A percentile compares a stretch with the other conserved stretches of the same genome.
phyloP scores from a whole-genome alignment of 768 basidiomycete genomes.

The Xanthoconium stramineum region DNA sequence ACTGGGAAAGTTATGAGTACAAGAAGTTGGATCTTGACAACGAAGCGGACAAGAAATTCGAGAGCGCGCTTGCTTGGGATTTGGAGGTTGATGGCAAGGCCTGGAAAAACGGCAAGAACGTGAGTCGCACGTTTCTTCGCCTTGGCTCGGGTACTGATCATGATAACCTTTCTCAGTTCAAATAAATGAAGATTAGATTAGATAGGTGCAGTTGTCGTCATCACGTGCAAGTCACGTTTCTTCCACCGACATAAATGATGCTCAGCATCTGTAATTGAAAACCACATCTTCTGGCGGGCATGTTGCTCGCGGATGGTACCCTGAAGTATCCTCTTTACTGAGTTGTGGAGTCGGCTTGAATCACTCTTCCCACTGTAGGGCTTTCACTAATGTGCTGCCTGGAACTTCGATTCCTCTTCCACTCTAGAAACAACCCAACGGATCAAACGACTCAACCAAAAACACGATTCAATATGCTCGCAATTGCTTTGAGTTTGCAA shows the following conservation, averaged over 20 bases:
- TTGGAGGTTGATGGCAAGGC: conserved; percentile 82
- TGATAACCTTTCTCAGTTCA: conserved; percentile 20
- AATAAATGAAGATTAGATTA: conserved; percentile 18
- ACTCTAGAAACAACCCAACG: no score
- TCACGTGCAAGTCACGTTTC: conserved; percentile 3
- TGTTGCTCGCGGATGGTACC: no score
- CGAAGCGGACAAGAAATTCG: conserved; percentile 76
- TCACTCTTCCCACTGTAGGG: no score
- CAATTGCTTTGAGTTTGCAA: no score
- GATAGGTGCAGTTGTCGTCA: conserved; percentile 22
- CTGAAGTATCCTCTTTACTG: no score
- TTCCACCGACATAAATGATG: background rate
- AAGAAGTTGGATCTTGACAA: conserved; percentile 72
- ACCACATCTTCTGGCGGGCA: no score
- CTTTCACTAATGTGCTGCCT: no score
- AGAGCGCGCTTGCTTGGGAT: conserved; percentile 93
- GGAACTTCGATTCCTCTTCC: no score
- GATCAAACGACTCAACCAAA: no score
- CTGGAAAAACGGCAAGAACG: conserved; percentile 90
- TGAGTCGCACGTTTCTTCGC: conserved; percentile 40
- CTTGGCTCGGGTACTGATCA: background rate
- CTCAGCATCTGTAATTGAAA: no score
- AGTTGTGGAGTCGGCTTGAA: no score
- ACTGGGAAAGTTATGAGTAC: conserved; percentile 88
- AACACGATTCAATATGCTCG: no score